Evolutionary conservation across 768 basidiomycete genomes (phyloP), one percentile per base, ranked within the genome.

Genomic region (Tricholoma matsutake): DNA sequence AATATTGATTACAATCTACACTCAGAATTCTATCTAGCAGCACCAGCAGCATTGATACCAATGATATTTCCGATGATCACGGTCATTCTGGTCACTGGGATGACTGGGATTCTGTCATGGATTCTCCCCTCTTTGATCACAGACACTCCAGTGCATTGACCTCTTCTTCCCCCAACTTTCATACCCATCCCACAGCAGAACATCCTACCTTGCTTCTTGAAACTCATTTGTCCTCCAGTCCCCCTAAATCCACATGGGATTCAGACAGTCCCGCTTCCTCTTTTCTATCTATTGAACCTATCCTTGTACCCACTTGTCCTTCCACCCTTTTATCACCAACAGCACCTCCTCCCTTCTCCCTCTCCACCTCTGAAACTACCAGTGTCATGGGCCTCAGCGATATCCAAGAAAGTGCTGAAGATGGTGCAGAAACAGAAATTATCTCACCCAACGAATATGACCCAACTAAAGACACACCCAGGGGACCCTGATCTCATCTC

Each of bases 331-430:
- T 78, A 57, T 71, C 77, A 14, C 71, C 78, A 6, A 75, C 79
- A n/a, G 70, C 78, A 14, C 72, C 81, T 37, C 70, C 75, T 14
- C 74, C 72, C 63, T 68, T 62, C 61, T 72, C 69, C 43, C 73
- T 69, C 59, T 68, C 71, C 7, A 67, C 65, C 6, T 60, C 69
- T 18, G 71, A 69, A 34, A 56, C 54, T n/a, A 41, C 37, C 5
- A 62, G 63, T 3, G 56, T 64, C 34, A 51, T 18, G 29, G 77
- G 77, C 0, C 71, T 87, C n/a, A 83, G 82, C 53, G 83, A 86
- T 65, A 87, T 87, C 34, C 80, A 81, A 8, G 86, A 87, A 67
- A 83, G 83, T 16, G 82, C 81, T 29, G 86, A 86, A 39, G 72
- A 66, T 14, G 65, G 66, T 14, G 62, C 59, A 1, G 59, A 64